These are phyloP conservation scores for Lignosus rhinocerotis DNA, from an alignment of 1,284 basidiomycete species.

Conservation along the genomic window DNA sequence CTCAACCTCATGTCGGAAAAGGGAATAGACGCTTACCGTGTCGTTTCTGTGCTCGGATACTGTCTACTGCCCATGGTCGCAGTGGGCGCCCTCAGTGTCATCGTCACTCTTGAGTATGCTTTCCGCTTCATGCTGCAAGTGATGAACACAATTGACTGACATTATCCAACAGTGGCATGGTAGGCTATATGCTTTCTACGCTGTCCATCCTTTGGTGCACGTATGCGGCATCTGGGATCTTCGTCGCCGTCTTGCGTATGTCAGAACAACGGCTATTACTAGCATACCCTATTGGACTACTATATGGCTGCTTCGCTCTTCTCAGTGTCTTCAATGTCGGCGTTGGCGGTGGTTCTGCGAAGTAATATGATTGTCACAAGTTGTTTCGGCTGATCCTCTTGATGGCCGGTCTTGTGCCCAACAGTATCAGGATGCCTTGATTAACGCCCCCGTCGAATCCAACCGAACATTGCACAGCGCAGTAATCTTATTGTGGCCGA, in stretches of 20 bases:
- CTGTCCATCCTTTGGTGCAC: conserved; percentile 94
- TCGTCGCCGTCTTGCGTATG: conserved; percentile 91
- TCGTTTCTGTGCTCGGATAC: conserved; percentile 95
- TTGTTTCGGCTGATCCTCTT: not conserved
- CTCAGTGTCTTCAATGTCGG: conserved; percentile 79
- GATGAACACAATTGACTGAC: conserved; percentile 13
- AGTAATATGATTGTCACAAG: conserved; percentile 18
- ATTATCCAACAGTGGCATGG: conserved; percentile 54
- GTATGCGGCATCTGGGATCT: conserved; percentile 91
- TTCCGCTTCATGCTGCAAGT: conserved; percentile 1
- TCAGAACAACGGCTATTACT: conserved; percentile 91
- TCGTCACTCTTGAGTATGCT: conserved; percentile 86
- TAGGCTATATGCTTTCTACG: conserved; percentile 82
- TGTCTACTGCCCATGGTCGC: conserved; percentile 97
- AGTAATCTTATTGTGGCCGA: not conserved
- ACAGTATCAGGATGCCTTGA: not conserved
- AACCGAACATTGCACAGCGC: not conserved
- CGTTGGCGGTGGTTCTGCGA: conserved; percentile 30
- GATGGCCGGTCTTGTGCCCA: not conserved
- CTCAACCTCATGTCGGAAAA: conserved; percentile 97
- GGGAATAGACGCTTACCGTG: conserved; percentile 95
- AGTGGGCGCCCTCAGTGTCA: conserved; percentile 88
- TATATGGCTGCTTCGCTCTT: conserved; percentile 92
- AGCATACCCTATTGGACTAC: conserved; percentile 88
- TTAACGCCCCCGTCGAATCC: not conserved